Base-by-base conservation (phyloP, 1,139 yeast genomes). In the Entelexis sorbosivorans region DNA sequence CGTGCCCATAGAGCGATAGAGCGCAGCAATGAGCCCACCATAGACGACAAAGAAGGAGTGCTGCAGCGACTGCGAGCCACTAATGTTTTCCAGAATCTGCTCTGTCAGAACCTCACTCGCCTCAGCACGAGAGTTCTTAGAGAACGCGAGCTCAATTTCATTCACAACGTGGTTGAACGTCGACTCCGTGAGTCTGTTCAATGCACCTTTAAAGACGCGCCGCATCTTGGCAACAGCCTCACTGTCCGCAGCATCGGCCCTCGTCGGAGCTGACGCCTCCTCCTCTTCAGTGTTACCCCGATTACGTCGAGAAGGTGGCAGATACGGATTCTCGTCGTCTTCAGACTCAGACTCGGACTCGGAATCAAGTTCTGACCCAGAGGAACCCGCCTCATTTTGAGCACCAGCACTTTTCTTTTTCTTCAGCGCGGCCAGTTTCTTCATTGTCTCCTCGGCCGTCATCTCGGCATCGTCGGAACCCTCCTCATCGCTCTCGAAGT, bases 291-390 rank as follows among this genome's bases (percentile, higher is more conserved):
- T 13, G 13, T 14, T 6, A 4, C 74, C 74, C 44, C 76, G 73
- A 56, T 95, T 75, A 54, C 85, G 67, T 0, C 95, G 87, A 0
- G 96, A 97, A 1, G 98, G 97, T 0, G 97, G 95, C 39, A 84
- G 79, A 62, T 82, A 88, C 4, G 97, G 96, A 60, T 88, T 88
- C 61, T 86, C 50, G 24, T 54, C 57, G 8, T 28, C 49, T 2
- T 71, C 75, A 31, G 72, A 78, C n/a, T 71, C 76, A 46, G 72
- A 74, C 17, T 70, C 60, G 5, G 72, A 74, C 17, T 70, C 60
- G 5, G 47, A 44, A 6, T 19, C 35, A 16, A 11, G 40, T 26
- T 36, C 40, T 10, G 40, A 22, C 8, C 9, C 28, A 9, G 40
- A 20, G 5, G 11, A 2, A 35, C 14, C 24, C 4, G 14, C 35